Base-by-base conservation (phyloP, 306 rosid species). In the Sphenostylis stenocarpa region DNA sequence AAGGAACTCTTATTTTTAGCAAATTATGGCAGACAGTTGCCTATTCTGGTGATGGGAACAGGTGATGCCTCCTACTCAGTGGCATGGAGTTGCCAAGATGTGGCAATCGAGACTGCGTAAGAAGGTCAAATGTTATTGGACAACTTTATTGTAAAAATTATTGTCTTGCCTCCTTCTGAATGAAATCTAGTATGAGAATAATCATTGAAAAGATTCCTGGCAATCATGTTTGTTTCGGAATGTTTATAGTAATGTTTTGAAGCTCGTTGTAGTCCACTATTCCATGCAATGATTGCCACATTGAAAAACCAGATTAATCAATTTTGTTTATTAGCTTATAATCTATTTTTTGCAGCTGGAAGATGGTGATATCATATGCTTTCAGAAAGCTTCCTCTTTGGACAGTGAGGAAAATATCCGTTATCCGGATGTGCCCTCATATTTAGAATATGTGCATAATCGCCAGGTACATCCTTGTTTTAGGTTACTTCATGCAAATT, bases 281-380 rank as follows among this genome's bases (percentile, higher is more conserved):
- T 72, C 14, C 44, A 51, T 62, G 28, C 49, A 4, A 38, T 10
- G 53, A 51, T 71, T 62, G 10, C 38, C 73, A 49, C 48, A 19
- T 39, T 72, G 29, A 10, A 62, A 61, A 48, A 16, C 43, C 67
- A 28, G 16, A 15, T 60, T 23, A 23, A 6, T 60, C 12, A 60
- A 15, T 15, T 2, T 20, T 29, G 21, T 60, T 60, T 47, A 21
- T 71, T 73, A 7, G 56, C 62, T 39, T 57, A 6, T 43, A 52
- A 62, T 29, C 67, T 77, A 36, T 73, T 41, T n/a, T 77, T 62
- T 63, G 66, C 86, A 94, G 98, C 88, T 94, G 67, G 97, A 91
- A 83, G 98, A 94, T 82, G 98, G 98, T 55, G 98, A 94, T 78
- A 90, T 94, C 77, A 76, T 94, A 41, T 94, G 97, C 86, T 90